Conservation (phyloP, 805 yeast genomes). For the Lipomyces mesembrius region DNA sequence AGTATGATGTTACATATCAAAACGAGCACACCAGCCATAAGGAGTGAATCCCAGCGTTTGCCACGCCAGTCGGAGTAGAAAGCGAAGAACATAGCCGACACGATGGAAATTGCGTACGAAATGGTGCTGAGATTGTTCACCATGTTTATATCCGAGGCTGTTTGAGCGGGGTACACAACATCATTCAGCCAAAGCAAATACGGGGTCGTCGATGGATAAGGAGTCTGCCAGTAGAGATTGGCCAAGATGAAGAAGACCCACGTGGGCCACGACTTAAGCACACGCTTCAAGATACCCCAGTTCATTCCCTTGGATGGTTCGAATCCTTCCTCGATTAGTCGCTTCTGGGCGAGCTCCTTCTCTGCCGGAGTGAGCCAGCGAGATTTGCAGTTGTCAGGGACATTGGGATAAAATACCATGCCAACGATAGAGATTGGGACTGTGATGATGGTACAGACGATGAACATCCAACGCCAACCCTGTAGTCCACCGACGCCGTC, state of each 20-base stretch:
- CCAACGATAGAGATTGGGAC: slow-evolving; percentile 45
- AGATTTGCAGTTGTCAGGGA: slow-evolving; percentile 47
- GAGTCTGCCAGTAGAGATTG: slow-evolving; percentile 32
- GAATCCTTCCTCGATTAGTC: slow-evolving; percentile 32
- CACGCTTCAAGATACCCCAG: slow-evolving; percentile 14
- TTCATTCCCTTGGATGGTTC: slow-evolving; percentile 16
- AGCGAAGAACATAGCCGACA: slow-evolving; percentile 16
- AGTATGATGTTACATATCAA: slow-evolving; percentile 11
- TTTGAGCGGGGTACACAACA: no score
- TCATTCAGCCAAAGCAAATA: not conserved
- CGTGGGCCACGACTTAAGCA: slow-evolving; percentile 27
- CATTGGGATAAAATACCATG: slow-evolving; percentile 54
- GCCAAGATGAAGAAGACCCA: slow-evolving; percentile 30
- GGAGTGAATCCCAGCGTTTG: slow-evolving; percentile 12
- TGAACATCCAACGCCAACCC: slow-evolving; percentile 75
- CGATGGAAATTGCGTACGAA: slow-evolving; percentile 9
- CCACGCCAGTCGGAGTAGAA: slow-evolving; percentile 20
- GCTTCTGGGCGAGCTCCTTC: slow-evolving; percentile 37
- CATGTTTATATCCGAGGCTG: no score
- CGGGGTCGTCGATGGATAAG: slow-evolving; percentile 34
- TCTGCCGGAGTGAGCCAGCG: slow-evolving; percentile 38
- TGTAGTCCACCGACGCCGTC: slow-evolving; percentile 49
- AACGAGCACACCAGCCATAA: slow-evolving; percentile 18
- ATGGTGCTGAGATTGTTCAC: not conserved
- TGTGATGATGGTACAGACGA: slow-evolving; percentile 54